These are phyloP conservation scores for Ochromonas danica DNA, from an alignment of 108 stramenopile species.

Conservation along the genomic window DNA sequence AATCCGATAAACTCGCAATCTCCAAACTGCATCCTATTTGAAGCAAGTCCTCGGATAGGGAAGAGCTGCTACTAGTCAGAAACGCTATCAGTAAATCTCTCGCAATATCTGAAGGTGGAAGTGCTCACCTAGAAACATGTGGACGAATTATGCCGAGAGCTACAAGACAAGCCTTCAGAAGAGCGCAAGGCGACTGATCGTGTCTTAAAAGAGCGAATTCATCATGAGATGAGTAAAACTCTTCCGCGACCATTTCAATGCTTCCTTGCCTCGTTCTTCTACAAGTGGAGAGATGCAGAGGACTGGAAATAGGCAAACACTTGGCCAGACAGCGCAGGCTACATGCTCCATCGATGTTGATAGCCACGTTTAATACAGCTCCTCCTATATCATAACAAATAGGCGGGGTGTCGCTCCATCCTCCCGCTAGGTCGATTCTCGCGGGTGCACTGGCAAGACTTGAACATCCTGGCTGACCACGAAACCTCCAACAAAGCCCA, in stretches of 20 bases:
- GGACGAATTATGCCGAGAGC: too few relatives aligned
- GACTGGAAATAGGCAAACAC: neutral
- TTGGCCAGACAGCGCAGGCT: constrained; percentile 48
- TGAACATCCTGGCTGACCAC: too few relatives aligned
- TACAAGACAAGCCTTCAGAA: neutral
- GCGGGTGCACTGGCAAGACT: constrained; percentile 69
- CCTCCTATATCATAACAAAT: constrained; percentile 62
- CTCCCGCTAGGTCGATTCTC: constrained; percentile 75
- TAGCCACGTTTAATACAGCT: constrained; percentile 57
- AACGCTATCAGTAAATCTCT: too few relatives aligned
- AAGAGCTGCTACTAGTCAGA: too few relatives aligned
- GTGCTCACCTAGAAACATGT: too few relatives aligned
- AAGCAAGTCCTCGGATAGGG: too few relatives aligned
- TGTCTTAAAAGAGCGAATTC: neutral
- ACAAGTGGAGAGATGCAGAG: neutral
- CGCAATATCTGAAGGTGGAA: too few relatives aligned
- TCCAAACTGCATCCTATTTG: constrained; percentile 38
- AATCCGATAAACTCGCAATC: constrained; percentile 61
- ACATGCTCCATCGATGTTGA: constrained; percentile 57
- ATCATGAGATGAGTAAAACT: neutral
- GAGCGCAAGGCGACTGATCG: neutral
- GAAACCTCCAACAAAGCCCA: too few relatives aligned
- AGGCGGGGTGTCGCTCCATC: constrained; percentile 83
- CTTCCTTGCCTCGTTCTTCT: too few relatives aligned
- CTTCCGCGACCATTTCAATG: neutral